phyloP scores from a whole-genome alignment of 2,329 filamentous ascomycete species.

The Colletotrichum acutatum region DNA sequence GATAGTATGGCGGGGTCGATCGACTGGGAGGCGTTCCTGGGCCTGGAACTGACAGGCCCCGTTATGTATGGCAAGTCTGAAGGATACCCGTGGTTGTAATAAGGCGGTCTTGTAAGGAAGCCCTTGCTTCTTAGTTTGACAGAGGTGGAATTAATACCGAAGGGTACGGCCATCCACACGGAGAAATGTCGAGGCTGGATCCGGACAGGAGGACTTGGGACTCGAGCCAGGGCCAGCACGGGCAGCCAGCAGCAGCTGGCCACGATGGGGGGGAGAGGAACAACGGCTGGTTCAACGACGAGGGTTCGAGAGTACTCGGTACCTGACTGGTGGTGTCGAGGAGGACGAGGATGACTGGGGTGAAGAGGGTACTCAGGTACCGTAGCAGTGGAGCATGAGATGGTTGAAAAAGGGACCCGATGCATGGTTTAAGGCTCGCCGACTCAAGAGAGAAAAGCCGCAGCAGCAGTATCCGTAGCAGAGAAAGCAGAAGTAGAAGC shows the following conservation, averaged over 20 bases:
- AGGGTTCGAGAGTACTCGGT: constrained; percentile 47
- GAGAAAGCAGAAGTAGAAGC: constrained; percentile 48
- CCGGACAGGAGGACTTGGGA: constrained; percentile 45
- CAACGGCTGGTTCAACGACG: constrained; percentile 34
- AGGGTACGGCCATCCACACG: constrained; percentile 53
- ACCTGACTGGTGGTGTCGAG: constrained; percentile 47
- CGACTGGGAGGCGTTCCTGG: constrained; percentile 45
- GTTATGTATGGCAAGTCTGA: constrained; percentile 53
- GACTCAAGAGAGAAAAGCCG: constrained; percentile 48
- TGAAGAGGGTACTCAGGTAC: constrained; percentile 18
- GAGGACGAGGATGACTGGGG: background rate
- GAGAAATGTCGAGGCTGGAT: constrained; percentile 60
- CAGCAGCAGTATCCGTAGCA: constrained; percentile 46
- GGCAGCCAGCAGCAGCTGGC: constrained; percentile 39
- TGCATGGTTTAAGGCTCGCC: constrained; percentile 47
- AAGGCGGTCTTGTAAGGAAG: constrained; percentile 50
- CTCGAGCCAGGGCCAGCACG: constrained; percentile 52
- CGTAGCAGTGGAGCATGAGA: constrained; percentile 47
- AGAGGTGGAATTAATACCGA: constrained; percentile 61
- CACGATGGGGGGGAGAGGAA: constrained; percentile 34
- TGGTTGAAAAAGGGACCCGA: constrained; percentile 41
- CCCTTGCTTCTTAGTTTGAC: constrained; percentile 55
- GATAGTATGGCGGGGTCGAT: constrained; percentile 53
- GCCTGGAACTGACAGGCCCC: constrained; percentile 51
- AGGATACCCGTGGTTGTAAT: constrained; percentile 41